Conservation (phyloP, 495 filamentous ascomycete genomes). For the Melanomma pulvis-pyrius region DNA sequence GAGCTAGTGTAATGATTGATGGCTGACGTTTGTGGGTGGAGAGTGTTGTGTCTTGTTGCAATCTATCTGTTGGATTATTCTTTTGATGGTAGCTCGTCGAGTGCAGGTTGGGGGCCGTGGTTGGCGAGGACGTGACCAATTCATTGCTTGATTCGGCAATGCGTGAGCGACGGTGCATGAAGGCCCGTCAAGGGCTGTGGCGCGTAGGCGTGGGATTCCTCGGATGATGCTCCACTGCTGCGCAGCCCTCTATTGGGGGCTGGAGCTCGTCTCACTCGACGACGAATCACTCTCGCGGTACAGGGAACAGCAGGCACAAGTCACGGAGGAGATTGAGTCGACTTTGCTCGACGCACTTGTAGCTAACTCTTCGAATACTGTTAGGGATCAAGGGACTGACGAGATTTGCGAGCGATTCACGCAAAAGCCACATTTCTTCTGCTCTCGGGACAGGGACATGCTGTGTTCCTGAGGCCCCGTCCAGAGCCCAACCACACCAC, state of each 20-base stretch:
- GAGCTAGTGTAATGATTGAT: constrained; percentile 4
- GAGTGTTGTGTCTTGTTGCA: constrained; percentile 4
- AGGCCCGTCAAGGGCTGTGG: constrained; percentile 17
- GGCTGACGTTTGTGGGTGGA: constrained; percentile 3
- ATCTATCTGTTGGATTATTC: constrained; percentile 23
- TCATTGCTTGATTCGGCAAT: constrained; percentile 14
- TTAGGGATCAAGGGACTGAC: constrained; percentile 2
- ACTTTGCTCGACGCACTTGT: no score
- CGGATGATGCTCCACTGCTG: not conserved
- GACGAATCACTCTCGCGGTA: constrained; percentile 12
- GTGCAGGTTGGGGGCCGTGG: not conserved
- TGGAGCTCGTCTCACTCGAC: not conserved
- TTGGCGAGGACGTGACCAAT: constrained; percentile 20
- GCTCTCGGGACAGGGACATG: not conserved
- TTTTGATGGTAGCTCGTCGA: not conserved
- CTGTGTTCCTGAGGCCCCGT: not conserved
- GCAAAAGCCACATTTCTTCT: not conserved
- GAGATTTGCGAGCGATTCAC: not conserved
- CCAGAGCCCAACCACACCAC: constrained; percentile 3
- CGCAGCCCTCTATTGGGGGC: constrained; percentile 21
- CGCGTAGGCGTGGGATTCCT: constrained; percentile 33
- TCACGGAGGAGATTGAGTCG: not conserved
- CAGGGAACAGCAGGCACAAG: constrained; percentile 9
- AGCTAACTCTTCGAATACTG: no score
- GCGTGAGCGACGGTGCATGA: constrained; percentile 30